Base-by-base conservation (phyloP, 805 yeast genomes). In the Kazachstania taianensis region DNA sequence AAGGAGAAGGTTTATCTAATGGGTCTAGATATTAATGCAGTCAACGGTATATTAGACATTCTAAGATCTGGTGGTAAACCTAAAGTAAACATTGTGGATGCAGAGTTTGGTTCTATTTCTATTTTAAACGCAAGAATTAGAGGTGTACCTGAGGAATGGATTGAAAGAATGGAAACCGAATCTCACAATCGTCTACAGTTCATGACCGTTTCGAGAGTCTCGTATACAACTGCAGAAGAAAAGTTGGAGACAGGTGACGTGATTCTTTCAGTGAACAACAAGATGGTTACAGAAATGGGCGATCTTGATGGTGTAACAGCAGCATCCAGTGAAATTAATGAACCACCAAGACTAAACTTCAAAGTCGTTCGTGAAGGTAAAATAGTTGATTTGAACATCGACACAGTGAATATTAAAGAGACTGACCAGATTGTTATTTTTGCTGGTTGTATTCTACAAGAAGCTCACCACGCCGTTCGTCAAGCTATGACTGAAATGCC, bases 391-490 rank as follows among this genome's bases (percentile, higher is more conserved):
- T 46, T 86, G 16, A 58, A 54, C 14, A 85, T 82, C 7, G 77
- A 81, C 8, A 76, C 94, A 3, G 70, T 74, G 2, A 70, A 72
- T 15, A 69, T 86, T 3, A 63, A 67, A 20, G 67, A 69, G 27
- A 84, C 94, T 2, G 70, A 72, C 26, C 77, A 78, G 37, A 63
- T 84, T 27, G 78, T 82, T 7, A 66, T 72, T 33, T 87, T 94
- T 92, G 74, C 86, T 35, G 96, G 96, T 16, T 78, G 86, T 27
- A 61, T 80, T 5, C 57, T 87, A 23, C 96, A 87, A 53, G 70
- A 75, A 26, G 95, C 96, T n/a, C 96, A 85, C 57, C 94, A 81
- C 52, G 89, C 92, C 7, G 95, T 86, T 13, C 73, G 87, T 43
- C 95, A 86, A 61, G 75, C 81, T 26, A 78, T 82, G 72, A 73